Evolutionary conservation across 179 eudicot species (phyloP), one percentile per base, ranked within the genome.

Genomic region (Amaranthus tricolor): DNA sequence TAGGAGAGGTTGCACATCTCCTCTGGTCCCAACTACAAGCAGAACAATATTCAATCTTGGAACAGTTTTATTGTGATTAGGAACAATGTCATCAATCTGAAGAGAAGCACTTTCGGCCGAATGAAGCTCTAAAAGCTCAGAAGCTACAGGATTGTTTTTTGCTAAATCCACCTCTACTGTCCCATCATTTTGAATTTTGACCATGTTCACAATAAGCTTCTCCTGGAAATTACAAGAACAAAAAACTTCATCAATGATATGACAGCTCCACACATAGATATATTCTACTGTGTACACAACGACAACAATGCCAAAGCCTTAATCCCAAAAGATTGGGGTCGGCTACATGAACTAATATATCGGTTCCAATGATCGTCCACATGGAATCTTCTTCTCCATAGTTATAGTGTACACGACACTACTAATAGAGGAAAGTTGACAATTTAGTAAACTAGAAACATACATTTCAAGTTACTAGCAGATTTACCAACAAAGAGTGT

Each of bases 11-110:
- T 91, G 97, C 66, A 91, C 91, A 78, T 91, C 97, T 74, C 97
- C 97, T 80, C 97, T 84, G 45, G 97, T 91, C 72, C 97, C 97
- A 75, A 91, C 94, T 68, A 91, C 88, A 74, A 91, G 89, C 74
- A 91, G 68, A 66, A 84, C 92, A 78, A 91, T 86, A 59, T 82
- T 80, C 73, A 91, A 76, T 71, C 78, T 88, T 17, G 97, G 92
- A 77, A 88, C 84, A 53, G 85, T 48, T 82, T 83, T 85, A 51
- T 76, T 80, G 59, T 67, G 62, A 74, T 74, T 77, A 54, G 80
- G 74, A 57, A 43, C 53, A 17, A 78, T 74, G 48, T 74, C 73
- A 73, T 84, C 86, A 66, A 53, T 57, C 68, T 21, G 55, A 62
- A 74, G 21, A 44, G 76, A 78, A 71, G 70, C 58, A 72, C 76